Base-by-base conservation (phyloP, 1,139 yeast genomes). In the Yamadazyma membranifaciens region DNA sequence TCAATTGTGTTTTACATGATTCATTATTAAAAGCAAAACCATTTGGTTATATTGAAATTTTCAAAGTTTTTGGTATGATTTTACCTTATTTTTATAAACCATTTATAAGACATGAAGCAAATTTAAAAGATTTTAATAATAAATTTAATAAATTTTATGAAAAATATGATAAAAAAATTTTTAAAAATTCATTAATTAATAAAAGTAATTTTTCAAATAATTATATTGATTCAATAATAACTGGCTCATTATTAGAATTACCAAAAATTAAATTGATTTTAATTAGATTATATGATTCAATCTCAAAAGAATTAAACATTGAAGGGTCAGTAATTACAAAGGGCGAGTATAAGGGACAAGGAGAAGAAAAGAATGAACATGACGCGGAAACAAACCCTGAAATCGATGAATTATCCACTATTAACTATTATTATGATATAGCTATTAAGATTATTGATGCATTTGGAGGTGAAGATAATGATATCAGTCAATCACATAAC, bases 51-150 rank as follows among this genome's bases (percentile, higher is more conserved):
- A 47, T 57, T n/a, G 96, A 91, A 58, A 71, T 87, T 5, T 60
- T 91, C 43, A 81, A 78, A 48, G 96, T 92, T 0, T 76, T 92
- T 55, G 92, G 88, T 2, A 73, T 78, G 46, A 81, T 92, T 0
- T 70, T 91, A 20, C 96, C 97, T 0, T 88, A 87, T 59, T 89
- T 89, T 57, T 91, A 87, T 65, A 87, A 88, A 56, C 96, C 97
- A 0, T 87, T 87, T 51, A 86, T 89, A 69, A 73, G 97, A 45
- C 97, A 91, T 59, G 96, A 89, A 60, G 96, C 97, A 7, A 96
- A 69, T 44, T 52, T 70, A 39, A 62, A 63, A 44, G 51, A 55
- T 31, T 71, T 69, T 41, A 50, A 60, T 16, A 26, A 47, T 6
- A 58, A 61, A 22, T 55, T 95, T 15, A 78, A 85, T 32, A 60